phyloP scores from a whole-genome alignment of 2,329 filamentous ascomycete genomes.

The Nothomitra cinnamomea region DNA sequence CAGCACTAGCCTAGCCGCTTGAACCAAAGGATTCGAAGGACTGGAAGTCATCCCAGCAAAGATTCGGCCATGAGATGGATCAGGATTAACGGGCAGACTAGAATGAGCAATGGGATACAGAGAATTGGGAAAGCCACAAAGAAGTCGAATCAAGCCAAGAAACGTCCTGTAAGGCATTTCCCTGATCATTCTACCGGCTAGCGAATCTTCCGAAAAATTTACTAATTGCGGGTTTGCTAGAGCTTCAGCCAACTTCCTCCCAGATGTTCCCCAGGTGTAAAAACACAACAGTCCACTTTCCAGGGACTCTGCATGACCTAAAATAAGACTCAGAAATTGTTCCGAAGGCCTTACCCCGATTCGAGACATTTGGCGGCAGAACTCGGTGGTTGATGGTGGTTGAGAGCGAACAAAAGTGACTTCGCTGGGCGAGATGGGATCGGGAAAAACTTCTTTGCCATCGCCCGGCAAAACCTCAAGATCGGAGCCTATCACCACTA shows the following conservation, averaged over 20 bases:
- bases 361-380: slow-evolving; percentile 32
- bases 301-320: slow-evolving; percentile 26
- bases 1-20: slow-evolving; percentile 22
- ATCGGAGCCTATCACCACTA: neutral
- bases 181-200: slow-evolving; percentile 11
- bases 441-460: slow-evolving; percentile 33
- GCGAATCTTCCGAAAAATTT: neutral
- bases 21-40: slow-evolving; percentile 16
- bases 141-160: slow-evolving; percentile 26
- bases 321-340: slow-evolving; percentile 30
- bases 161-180: slow-evolving; percentile 22
- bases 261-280: slow-evolving; percentile 13
- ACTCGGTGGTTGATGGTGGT: slow-evolving; percentile 33
- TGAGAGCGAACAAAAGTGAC: slow-evolving; percentile 37
- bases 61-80: neutral
- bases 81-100: slow-evolving; percentile 5
- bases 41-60: slow-evolving; percentile 8
- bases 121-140: slow-evolving; percentile 19
- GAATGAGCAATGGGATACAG: slow-evolving; percentile 9
- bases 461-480: slow-evolving; percentile 34
- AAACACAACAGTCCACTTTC: slow-evolving; percentile 27
- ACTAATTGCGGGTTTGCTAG: neutral
- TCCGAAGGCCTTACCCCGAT: slow-evolving; percentile 26
- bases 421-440: slow-evolving; percentile 38
- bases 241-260: neutral